These are phyloP conservation scores for Diaporthe amygdali DNA, from an alignment of 2,329 filamentous ascomycete species.

Conservation along the genomic window DNA sequence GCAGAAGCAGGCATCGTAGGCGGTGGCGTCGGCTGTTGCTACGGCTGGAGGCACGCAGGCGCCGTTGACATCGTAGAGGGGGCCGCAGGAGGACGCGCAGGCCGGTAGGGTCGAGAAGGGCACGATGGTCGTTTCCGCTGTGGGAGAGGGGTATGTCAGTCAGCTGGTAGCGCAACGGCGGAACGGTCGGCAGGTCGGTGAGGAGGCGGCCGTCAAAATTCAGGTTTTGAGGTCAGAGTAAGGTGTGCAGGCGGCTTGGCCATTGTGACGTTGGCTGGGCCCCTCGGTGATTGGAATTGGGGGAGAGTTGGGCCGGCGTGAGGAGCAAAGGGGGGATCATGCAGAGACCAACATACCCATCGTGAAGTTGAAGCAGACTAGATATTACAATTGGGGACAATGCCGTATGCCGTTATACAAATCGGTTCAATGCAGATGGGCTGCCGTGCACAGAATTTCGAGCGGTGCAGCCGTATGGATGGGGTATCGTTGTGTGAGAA, in stretches of 20 bases:
- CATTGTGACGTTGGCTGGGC: background rate
- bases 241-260: background rate
- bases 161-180: background rate
- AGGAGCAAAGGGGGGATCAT: background rate
- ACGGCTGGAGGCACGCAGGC: constrained; percentile 69
- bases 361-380: background rate
- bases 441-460: background rate
- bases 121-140: constrained; percentile 57
- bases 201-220: background rate
- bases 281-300: background rate
- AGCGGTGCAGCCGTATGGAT: background rate
- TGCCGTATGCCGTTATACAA: background rate
- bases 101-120: constrained; percentile 64
- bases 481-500: background rate
- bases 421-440: background rate
- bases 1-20: constrained; percentile 78
- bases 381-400: constrained; percentile 5
- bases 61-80: constrained; percentile 72
- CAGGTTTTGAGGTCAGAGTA: constrained; percentile 7
- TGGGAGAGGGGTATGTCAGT: background rate
- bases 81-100: constrained; percentile 64
- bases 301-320: background rate
- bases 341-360: constrained; percentile 21
- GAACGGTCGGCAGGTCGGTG: background rate
- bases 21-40: constrained; percentile 50